phyloP scores from a whole-genome alignment of 495 filamentous ascomycete genomes.

The Tuber calosporum region DNA sequence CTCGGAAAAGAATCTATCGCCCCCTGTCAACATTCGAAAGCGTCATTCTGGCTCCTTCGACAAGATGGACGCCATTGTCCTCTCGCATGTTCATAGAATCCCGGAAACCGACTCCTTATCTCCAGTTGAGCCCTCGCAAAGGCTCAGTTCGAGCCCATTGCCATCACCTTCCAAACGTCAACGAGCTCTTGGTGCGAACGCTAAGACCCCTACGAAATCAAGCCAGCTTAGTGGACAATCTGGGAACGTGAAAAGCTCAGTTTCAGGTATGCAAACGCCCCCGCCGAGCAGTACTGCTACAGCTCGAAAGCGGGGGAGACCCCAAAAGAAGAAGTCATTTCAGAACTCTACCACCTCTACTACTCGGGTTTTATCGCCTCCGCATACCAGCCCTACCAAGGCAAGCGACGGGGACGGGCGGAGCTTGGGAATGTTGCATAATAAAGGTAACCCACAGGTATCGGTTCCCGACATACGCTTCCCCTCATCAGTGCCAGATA shows the following conservation, averaged over 20 bases:
- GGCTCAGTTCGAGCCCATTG: slow-evolving; percentile 31
- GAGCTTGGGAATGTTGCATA: slow-evolving; percentile 14
- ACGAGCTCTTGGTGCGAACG: slow-evolving; percentile 17
- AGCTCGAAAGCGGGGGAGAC: slow-evolving; percentile 35
- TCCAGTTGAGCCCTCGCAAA: slow-evolving; percentile 29
- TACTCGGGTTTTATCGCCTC: slow-evolving; percentile 19
- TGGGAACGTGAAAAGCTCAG: slow-evolving; percentile 18
- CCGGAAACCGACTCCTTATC: slow-evolving; percentile 25
- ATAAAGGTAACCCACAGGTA: slow-evolving; percentile 23
- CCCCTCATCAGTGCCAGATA: slow-evolving; percentile 18
- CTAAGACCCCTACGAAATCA: slow-evolving; percentile 34
- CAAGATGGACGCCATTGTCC: slow-evolving; percentile 34
- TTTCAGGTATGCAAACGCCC: slow-evolving; percentile 41
- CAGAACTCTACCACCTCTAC: slow-evolving; percentile 17
- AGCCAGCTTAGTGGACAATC: slow-evolving; percentile 15
- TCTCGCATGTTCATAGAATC: slow-evolving; percentile 31
- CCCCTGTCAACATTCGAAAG: slow-evolving; percentile 19
- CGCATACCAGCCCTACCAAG: slow-evolving; percentile 25
- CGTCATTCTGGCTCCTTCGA: slow-evolving; percentile 29
- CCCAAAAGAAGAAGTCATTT: slow-evolving; percentile 27
- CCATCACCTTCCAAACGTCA: slow-evolving; percentile 35
- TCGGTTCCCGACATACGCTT: slow-evolving; percentile 29
- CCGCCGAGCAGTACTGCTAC: slow-evolving; percentile 39
- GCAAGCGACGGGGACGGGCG: slow-evolving; percentile 18
- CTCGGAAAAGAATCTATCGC: slow-evolving; percentile 4